Percentiles rank a stretch among this genome's conserved stretches.
Evolutionary conservation across 2,329 filamentous ascomycete genomes (phyloP).

Genomic region (Verruconis gallopava): DNA sequence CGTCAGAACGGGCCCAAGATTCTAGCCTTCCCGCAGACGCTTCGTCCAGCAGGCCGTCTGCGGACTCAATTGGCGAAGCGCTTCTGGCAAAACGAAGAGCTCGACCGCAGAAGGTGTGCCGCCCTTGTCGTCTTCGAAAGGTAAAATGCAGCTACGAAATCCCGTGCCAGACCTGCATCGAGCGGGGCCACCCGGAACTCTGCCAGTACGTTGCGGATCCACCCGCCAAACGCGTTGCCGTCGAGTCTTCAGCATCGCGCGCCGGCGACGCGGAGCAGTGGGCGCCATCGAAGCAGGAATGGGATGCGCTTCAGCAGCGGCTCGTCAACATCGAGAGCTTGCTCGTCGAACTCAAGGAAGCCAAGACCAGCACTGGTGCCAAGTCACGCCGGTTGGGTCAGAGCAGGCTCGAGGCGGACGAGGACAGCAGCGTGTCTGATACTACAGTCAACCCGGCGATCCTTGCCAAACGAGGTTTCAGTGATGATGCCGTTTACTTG

Average conservation of each 20-base stretch:
- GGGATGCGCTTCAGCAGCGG: not conserved
- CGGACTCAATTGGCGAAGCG: not conserved
- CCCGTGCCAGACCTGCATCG: conserved; percentile 37
- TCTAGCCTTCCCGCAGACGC: not conserved
- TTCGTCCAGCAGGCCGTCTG: not conserved
- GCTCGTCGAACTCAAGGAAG: conserved; percentile 2
- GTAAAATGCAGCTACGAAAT: conserved; percentile 35
- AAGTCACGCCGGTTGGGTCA: conserved; percentile 14
- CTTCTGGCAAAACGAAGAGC: conserved; percentile 32
- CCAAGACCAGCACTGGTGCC: conserved; percentile 17
- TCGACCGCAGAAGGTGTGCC: conserved; percentile 39
- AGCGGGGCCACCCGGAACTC: conserved; percentile 6
- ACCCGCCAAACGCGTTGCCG: not conserved
- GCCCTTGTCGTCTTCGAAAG: conserved; percentile 32
- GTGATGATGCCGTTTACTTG: conserved; percentile 47
- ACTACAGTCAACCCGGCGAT: conserved; percentile 28
- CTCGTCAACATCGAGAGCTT: conserved; percentile 1
- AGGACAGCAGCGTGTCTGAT: not conserved
- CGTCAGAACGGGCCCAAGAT: not conserved
- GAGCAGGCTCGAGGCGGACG: conserved; percentile 23
- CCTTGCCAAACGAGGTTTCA: conserved; percentile 45
- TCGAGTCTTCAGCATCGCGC: not conserved
- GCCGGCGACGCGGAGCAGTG: not conserved
- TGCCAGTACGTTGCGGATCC: conserved; percentile 5
- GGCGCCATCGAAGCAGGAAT: conserved; percentile 1